A percentile compares a stretch with the other conserved stretches of the same genome.
These are phyloP conservation scores for Steccherinum ochraceum DNA, from an alignment of 768 basidiomycete species.

Conservation along the genomic window DNA sequence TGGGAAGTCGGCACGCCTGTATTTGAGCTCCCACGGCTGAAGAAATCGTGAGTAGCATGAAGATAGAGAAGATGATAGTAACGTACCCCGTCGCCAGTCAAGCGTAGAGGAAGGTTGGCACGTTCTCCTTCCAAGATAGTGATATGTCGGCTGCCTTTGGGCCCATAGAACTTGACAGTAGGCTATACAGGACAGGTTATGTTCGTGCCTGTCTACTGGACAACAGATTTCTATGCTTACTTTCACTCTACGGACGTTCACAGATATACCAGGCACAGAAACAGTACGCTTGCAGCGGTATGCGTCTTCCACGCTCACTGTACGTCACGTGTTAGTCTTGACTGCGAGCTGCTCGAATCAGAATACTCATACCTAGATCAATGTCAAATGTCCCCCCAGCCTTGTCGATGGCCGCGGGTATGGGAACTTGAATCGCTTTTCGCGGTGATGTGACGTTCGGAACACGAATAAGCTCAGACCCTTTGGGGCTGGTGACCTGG, in stretches of 20 bases:
- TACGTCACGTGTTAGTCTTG: background rate
- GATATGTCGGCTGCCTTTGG: slow-evolving; percentile 45
- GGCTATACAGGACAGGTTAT: slow-evolving; percentile 41
- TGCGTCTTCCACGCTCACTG: slow-evolving; percentile 81
- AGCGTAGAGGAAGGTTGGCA: slow-evolving; percentile 68
- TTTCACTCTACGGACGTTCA: slow-evolving; percentile 78
- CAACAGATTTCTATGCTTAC: slow-evolving; percentile 36
- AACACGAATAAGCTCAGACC: slow-evolving; percentile 53
- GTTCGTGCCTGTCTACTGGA: background rate
- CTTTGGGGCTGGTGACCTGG: slow-evolving; percentile 70
- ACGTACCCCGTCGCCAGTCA: slow-evolving; percentile 88
- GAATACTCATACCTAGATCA: slow-evolving; percentile 52
- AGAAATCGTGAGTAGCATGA: slow-evolving; percentile 3
- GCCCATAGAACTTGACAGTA: slow-evolving; percentile 80
- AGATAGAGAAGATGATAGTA: background rate
- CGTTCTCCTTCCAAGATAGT: slow-evolving; percentile 70
- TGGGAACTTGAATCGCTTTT: slow-evolving; percentile 55
- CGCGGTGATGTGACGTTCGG: slow-evolving; percentile 47
- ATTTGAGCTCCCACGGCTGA: slow-evolving; percentile 86
- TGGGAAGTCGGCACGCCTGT: slow-evolving; percentile 46
- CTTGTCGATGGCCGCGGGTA: slow-evolving; percentile 58
- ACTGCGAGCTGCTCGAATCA: background rate
- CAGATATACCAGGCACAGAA: slow-evolving; percentile 69
- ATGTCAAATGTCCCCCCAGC: slow-evolving; percentile 78
- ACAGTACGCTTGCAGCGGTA: slow-evolving; percentile 80